Evolutionary conservation across 2,329 filamentous ascomycete genomes (phyloP), one percentile per base, ranked within the genome.

Genomic region (Colletotrichum musae): DNA sequence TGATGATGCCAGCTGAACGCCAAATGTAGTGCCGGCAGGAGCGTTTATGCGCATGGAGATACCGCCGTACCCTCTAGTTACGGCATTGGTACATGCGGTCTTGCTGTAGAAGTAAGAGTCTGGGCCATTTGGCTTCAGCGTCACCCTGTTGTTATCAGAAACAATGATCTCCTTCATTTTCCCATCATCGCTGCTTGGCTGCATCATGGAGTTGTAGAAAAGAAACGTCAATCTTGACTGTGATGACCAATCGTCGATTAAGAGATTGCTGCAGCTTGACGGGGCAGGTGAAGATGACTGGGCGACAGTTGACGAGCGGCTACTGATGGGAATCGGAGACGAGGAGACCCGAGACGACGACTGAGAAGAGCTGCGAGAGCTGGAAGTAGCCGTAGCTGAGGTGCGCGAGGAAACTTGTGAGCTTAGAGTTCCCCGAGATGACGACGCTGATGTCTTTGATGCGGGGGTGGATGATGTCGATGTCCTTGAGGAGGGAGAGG

Each of bases 201-300:
- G 79, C 2, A 86, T 79, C 80, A 89, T 79, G 51, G 88, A 82
- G 74, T 91, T 91, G 80, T 90, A 90, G 74, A 82, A 87, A 21
- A 91, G 78, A 77, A 91, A 91, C 1, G 87, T 89, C 65, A 91
- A 76, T 26, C 88, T 86, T 13, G 88, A 90, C 75, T 91, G 88
- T 16, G 88, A 90, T 63, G 82, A 82, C 84, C 86, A 91, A 78
- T 91, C 88, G 71, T 91, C 88, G 63, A 90, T 82, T 32, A 88
- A 74, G 6, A 87, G 77, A 45, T 79, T 76, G 15, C 78, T 76
- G 74, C 86, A 88, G 2, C 71, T 70, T 50, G 70, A 62, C 12
- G 72, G 48, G 28, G 63, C 62, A n/a, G 41, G 41, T 4, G 73
- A 52, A 15, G 66, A 60, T 21, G 62, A 50, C 24, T 58, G 61